phyloP scores from a whole-genome alignment of 768 basidiomycete species.

The Amanita rubescens region DNA sequence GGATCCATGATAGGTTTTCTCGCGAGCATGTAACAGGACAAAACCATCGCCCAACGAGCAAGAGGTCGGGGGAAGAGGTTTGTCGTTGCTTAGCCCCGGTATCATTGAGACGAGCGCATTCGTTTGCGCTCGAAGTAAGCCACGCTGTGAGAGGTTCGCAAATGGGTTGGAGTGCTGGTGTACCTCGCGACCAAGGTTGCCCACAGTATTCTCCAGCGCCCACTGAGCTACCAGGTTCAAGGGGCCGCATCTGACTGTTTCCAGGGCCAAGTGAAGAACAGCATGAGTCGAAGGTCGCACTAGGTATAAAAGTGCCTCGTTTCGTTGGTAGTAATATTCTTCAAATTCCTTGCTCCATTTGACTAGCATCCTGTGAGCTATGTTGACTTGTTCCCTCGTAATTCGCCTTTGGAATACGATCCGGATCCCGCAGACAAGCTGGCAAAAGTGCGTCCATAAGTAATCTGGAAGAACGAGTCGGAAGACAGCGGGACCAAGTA shows the following conservation, averaged over 20 bases:
- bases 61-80: neutral
- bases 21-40: conserved; percentile 7
- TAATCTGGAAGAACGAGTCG: conserved; percentile 10
- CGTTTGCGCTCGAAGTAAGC: conserved; percentile 12
- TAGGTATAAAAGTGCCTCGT: conserved; percentile 22
- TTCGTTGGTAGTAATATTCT: conserved; percentile 18
- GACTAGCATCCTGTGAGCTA: conserved; percentile 12
- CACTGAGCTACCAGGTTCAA: conserved; percentile 20
- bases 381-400: conserved; percentile 6
- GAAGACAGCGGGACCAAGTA: conserved; percentile 20
- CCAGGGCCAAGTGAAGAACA: conserved; percentile 17
- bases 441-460: conserved; percentile 20
- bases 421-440: conserved; percentile 16
- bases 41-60: conserved; percentile 9
- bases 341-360: conserved; percentile 24
- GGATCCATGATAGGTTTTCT: neutral
- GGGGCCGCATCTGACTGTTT: conserved; percentile 17
- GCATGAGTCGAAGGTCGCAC: conserved; percentile 21
- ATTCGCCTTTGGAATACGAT: conserved; percentile 16
- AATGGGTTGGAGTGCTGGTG: conserved; percentile 17
- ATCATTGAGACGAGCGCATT: conserved; percentile 12
- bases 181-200: conserved; percentile 21
- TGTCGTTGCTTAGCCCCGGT: conserved; percentile 2
- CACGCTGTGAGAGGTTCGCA: conserved; percentile 20
- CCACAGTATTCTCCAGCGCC: conserved; percentile 21